Percentiles rank a stretch among this genome's conserved stretches.
Evolutionary conservation across 331 rosid genomes (phyloP).

Genomic region (Pyracantha coccinea): DNA sequence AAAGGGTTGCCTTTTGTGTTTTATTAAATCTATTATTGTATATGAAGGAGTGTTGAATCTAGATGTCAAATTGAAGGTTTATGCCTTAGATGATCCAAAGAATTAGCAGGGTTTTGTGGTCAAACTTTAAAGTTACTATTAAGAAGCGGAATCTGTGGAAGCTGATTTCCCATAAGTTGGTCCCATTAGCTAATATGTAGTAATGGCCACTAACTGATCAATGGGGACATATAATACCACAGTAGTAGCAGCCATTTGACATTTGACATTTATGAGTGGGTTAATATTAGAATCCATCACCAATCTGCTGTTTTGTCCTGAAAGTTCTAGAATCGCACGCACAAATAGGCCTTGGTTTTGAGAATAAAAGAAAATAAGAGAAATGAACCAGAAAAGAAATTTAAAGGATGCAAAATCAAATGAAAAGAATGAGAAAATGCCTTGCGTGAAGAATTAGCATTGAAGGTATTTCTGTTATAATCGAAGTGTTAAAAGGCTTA

Average conservation of each 20-base stretch:
- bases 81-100: background rate
- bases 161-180: background rate
- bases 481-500: background rate
- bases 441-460: background rate
- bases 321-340: background rate
- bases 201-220: background rate
- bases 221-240: background rate
- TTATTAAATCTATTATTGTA: background rate
- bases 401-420: background rate
- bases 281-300: background rate
- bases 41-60: background rate
- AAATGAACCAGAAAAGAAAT: background rate
- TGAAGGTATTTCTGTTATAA: background rate
- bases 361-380: background rate
- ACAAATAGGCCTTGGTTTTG: background rate
- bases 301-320: background rate
- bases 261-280: background rate
- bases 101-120: background rate
- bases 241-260: background rate
- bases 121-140: background rate
- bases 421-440: background rate
- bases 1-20: background rate
- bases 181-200: background rate
- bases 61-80: background rate
- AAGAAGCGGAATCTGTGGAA: background rate